phyloP scores from a whole-genome alignment of 805 yeast species.

The Ogataea saltuana region DNA sequence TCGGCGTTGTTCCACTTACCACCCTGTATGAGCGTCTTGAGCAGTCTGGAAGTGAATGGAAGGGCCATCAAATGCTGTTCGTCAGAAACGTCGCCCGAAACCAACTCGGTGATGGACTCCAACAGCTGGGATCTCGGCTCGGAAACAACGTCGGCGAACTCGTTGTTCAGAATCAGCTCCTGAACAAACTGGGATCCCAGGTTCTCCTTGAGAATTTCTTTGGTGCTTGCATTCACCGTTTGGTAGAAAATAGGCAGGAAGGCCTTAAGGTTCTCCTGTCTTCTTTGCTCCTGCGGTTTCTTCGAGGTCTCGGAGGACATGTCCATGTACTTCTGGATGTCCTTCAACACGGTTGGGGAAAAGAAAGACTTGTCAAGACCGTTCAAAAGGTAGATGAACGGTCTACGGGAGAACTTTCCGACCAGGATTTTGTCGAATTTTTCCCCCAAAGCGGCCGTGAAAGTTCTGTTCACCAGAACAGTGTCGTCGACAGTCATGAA shows the following conservation, averaged over 20 bases:
- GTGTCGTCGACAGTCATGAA: slow-evolving; percentile 94
- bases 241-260: slow-evolving; percentile 68
- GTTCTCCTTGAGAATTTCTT: slow-evolving; percentile 60
- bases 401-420: slow-evolving; percentile 84
- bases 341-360: slow-evolving; percentile 64
- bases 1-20: slow-evolving; percentile 77
- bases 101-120: slow-evolving; percentile 54
- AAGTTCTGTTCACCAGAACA: slow-evolving; percentile 73
- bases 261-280: slow-evolving; percentile 61
- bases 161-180: slow-evolving; percentile 63
- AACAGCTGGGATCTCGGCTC: slow-evolving; percentile 47
- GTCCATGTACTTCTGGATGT: slow-evolving; percentile 59
- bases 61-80: slow-evolving; percentile 68
- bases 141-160: slow-evolving; percentile 34
- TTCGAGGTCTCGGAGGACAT: slow-evolving; percentile 72
- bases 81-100: slow-evolving; percentile 65
- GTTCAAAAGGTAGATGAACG: slow-evolving; percentile 74
- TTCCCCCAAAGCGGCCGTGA: slow-evolving; percentile 57
- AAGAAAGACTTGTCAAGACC: slow-evolving; percentile 84
- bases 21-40: slow-evolving; percentile 79
- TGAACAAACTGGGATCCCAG: slow-evolving; percentile 81
- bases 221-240: slow-evolving; percentile 50
- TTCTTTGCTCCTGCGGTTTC: slow-evolving; percentile 78
- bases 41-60: slow-evolving; percentile 72
- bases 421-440: slow-evolving; percentile 54